These are phyloP conservation scores for Tricholoma flavovirens DNA, from an alignment of 768 basidiomycete genomes.

Conservation along the genomic window DNA sequence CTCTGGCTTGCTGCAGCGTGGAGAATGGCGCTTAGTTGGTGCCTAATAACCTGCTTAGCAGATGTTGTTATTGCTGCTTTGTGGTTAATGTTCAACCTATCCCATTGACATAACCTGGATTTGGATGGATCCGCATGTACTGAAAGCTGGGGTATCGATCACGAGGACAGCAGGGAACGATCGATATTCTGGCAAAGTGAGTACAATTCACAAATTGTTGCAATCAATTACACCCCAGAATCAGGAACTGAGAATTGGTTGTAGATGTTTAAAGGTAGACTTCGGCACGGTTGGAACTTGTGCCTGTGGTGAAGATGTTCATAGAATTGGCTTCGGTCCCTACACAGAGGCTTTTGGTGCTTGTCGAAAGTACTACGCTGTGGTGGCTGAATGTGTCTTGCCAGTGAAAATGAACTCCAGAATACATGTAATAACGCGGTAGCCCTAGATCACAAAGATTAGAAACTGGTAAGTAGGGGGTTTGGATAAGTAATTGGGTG, in stretches of 20 bases:
- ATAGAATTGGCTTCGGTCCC: neutral
- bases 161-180: neutral
- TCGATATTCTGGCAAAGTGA: conserved; percentile 2
- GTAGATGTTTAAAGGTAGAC: neutral
- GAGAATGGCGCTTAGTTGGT: neutral
- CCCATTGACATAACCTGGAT: neutral
- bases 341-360: neutral
- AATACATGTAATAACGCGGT: neutral
- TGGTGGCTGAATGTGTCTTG: neutral
- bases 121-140: neutral
- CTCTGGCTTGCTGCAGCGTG: neutral
- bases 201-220: neutral
- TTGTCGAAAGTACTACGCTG: neutral
- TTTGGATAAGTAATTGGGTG: no score
- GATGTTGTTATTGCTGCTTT: neutral
- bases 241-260: neutral
- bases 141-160: neutral
- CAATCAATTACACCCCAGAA: neutral
- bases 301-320: neutral
- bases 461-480: no score
- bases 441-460: neutral
- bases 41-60: neutral
- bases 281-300: neutral
- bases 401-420: no score
- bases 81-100: neutral